Evolutionary conservation across 2,329 filamentous ascomycete genomes (phyloP).

Genomic region (Thermoascus crustaceus): DNA sequence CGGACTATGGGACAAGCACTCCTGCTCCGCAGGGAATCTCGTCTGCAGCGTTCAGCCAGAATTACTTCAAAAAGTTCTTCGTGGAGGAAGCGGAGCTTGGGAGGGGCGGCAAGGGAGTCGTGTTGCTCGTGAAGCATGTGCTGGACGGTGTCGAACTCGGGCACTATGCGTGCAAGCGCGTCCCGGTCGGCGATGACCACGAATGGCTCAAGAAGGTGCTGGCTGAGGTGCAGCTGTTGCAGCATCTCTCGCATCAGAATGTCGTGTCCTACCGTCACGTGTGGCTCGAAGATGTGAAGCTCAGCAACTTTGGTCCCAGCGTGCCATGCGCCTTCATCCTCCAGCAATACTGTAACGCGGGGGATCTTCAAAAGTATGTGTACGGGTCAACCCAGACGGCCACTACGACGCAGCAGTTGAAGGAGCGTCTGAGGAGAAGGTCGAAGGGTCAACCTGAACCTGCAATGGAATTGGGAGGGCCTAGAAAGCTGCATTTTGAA

Average conservation of each 20-base stretch:
- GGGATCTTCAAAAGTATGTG: conserved; percentile 82
- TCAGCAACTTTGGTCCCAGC: conserved; percentile 78
- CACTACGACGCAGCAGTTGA: conserved; percentile 72
- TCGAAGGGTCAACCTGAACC: conserved; percentile 69
- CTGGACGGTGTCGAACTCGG: conserved; percentile 83
- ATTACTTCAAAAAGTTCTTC: conserved; percentile 92
- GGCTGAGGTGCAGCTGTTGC: conserved; percentile 84
- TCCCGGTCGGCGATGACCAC: conserved; percentile 91
- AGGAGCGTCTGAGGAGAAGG: conserved; percentile 73
- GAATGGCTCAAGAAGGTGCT: conserved; percentile 92
- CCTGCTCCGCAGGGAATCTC: conserved; percentile 62
- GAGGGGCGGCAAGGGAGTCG: conserved; percentile 86
- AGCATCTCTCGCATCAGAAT: conserved; percentile 87
- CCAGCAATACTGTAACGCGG: conserved; percentile 93
- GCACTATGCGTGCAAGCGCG: conserved; percentile 91
- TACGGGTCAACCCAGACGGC: conserved; percentile 56
- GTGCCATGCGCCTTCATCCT: conserved; percentile 95
- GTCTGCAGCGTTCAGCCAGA: conserved; percentile 75
- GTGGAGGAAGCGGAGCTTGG: conserved; percentile 80
- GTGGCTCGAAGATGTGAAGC: conserved; percentile 83
- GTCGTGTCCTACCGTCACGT: conserved; percentile 95
- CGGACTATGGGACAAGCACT: conserved; percentile 41
- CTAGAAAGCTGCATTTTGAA: conserved; percentile 62
- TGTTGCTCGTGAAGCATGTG: conserved; percentile 85
- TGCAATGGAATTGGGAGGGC: conserved; percentile 44